phyloP scores from a whole-genome alignment of 169 alveolate genomes.

The Plasmodium gonderi region DNA sequence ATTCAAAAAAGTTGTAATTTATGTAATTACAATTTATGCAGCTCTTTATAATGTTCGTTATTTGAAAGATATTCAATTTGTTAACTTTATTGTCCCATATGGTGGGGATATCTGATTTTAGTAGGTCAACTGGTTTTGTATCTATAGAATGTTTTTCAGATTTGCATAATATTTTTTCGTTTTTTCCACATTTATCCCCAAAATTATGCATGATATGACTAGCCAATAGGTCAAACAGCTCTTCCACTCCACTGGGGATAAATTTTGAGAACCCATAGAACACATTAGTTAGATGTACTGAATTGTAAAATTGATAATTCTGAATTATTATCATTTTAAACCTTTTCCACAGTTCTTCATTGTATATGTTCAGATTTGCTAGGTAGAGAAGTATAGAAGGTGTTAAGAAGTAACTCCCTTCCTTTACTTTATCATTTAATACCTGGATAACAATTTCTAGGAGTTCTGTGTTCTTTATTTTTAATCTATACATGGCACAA shows the following conservation, averaged over 20 bases:
- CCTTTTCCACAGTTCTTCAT: slow-evolving; percentile 24
- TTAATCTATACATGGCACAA: slow-evolving; percentile 29
- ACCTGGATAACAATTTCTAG: slow-evolving; percentile 12
- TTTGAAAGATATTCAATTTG: slow-evolving; percentile 42
- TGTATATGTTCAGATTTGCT: slow-evolving; percentile 38
- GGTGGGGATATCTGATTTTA: background rate
- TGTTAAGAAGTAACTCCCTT: slow-evolving; percentile 18
- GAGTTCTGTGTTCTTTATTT: slow-evolving; percentile 7
- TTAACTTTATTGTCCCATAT: background rate
- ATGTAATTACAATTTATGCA: slow-evolving; percentile 34
- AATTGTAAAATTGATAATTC: slow-evolving; percentile 51
- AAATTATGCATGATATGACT: slow-evolving; percentile 7
- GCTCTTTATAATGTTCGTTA: slow-evolving; percentile 37
- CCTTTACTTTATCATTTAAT: slow-evolving; percentile 21
- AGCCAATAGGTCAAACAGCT: slow-evolving; percentile 30
- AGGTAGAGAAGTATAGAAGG: slow-evolving; percentile 38
- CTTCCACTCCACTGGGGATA: slow-evolving; percentile 15
- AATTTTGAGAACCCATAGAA: slow-evolving; percentile 57
- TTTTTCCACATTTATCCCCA: background rate
- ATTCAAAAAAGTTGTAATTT: slow-evolving; percentile 25
- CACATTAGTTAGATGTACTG: slow-evolving; percentile 50
- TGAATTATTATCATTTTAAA: slow-evolving; percentile 34
- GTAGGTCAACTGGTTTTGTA: background rate
- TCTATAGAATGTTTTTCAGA: background rate
- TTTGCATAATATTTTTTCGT: background rate